A percentile compares a stretch with the other conserved stretches of the same genome.
Evolutionary conservation across 2,329 filamentous ascomycete species (phyloP).

Genomic region (Phialophora expanda): DNA sequence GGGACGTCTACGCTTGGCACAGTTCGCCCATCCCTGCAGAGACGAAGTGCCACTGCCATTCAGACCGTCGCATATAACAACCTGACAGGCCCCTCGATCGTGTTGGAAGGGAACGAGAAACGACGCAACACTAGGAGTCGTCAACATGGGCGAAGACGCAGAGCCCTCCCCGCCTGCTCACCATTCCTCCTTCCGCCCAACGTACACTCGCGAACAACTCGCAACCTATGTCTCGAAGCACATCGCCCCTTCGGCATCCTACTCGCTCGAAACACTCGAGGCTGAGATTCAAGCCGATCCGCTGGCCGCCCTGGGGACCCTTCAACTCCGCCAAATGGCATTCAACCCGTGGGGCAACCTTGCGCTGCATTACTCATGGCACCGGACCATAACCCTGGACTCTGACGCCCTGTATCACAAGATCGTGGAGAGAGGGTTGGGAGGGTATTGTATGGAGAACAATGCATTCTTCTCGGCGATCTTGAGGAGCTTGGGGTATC

Average conservation of each 20-base stretch:
- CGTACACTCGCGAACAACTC: constrained; percentile 47
- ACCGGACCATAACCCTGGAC: constrained; percentile 57
- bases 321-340: constrained; percentile 54
- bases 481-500: constrained; percentile 58
- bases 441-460: constrained; percentile 68
- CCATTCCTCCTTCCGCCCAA: constrained; percentile 36
- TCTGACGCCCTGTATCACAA: constrained; percentile 59
- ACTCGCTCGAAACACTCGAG: constrained; percentile 41
- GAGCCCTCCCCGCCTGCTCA: background rate
- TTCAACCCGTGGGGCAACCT: constrained; percentile 64
- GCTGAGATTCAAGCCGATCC: constrained; percentile 42
- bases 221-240: constrained; percentile 45
- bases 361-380: constrained; percentile 59
- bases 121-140: background rate
- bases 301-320: constrained; percentile 42
- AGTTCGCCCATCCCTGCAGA: background rate
- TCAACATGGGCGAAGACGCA: constrained; percentile 21
- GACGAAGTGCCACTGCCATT: background rate
- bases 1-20: background rate
- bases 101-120: background rate
- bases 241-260: constrained; percentile 38
- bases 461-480: constrained; percentile 60
- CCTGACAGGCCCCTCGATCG: background rate
- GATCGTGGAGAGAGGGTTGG: constrained; percentile 56
- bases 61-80: background rate